Conservation (phyloP, 2,329 filamentous ascomycete genomes). For the Ilyonectria sp. region DNA sequence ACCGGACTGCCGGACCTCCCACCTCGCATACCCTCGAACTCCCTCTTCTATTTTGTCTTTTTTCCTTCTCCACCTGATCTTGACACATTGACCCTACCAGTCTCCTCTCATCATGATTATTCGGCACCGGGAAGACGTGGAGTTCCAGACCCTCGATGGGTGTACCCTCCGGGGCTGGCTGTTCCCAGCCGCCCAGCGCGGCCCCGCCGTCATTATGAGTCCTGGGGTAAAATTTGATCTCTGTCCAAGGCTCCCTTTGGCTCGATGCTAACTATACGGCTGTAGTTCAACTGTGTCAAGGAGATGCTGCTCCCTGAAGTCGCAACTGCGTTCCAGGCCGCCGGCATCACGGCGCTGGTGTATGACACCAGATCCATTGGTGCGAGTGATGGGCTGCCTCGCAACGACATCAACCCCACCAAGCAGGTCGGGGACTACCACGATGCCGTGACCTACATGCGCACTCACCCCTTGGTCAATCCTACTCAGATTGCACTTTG, state of each 20-base stretch:
- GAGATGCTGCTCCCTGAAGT: constrained; percentile 53
- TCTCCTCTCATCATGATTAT: constrained; percentile 21
- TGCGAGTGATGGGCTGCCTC: constrained; percentile 55
- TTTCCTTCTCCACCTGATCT: not conserved
- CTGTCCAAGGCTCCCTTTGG: not conserved
- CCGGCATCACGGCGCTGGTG: constrained; percentile 53
- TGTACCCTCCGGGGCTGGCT: constrained; percentile 56
- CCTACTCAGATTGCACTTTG: constrained; percentile 45
- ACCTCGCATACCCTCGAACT: constrained; percentile 2
- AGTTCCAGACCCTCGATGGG: constrained; percentile 59
- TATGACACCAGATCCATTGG: constrained; percentile 57
- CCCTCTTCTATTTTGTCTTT: not conserved
- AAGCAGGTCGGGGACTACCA: constrained; percentile 51
- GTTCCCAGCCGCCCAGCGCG: constrained; percentile 49
- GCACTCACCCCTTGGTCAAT: constrained; percentile 57
- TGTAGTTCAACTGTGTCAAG: constrained; percentile 44
- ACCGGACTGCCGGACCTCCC: not conserved
- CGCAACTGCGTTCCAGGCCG: constrained; percentile 51
- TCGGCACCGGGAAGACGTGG: constrained; percentile 47
- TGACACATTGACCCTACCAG: not conserved
- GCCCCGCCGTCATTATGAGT: constrained; percentile 49
- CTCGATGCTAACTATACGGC: not conserved
- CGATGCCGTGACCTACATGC: constrained; percentile 59
- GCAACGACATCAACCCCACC: constrained; percentile 55
- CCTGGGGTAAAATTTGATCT: constrained; percentile 43